These are phyloP conservation scores for Colletotrichum godetiae DNA, from an alignment of 2,329 filamentous ascomycete genomes.

Conservation along the genomic window DNA sequence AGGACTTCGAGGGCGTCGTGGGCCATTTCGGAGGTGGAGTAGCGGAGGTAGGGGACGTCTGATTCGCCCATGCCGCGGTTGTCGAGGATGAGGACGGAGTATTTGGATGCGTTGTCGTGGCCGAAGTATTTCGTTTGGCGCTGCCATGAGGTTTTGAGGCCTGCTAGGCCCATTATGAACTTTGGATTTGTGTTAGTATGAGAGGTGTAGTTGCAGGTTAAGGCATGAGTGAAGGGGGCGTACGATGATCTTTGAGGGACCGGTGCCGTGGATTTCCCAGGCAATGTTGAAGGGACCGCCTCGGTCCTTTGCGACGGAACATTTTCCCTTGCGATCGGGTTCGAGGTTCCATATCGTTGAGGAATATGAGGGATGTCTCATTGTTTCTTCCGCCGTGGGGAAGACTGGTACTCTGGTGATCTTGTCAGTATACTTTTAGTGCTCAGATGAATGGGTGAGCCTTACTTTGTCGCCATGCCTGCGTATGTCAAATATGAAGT, in stretches of 20 bases:
- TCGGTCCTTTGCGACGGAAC: conserved; percentile 74
- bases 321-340: conserved; percentile 70
- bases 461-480: conserved; percentile 26
- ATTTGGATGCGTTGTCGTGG: conserved; percentile 73
- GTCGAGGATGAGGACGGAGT: conserved; percentile 82
- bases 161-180: conserved; percentile 86
- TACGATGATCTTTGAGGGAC: conserved; percentile 79
- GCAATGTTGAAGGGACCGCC: conserved; percentile 81
- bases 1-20: conserved; percentile 78
- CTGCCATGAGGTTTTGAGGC: conserved; percentile 78
- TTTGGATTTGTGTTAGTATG: conserved; percentile 45
- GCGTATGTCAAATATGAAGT: background rate
- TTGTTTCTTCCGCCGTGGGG: conserved; percentile 67
- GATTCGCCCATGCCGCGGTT: conserved; percentile 87
- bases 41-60: conserved; percentile 80
- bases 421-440: background rate
- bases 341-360: conserved; percentile 77
- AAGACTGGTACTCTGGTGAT: conserved; percentile 36
- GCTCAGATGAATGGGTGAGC: no score
- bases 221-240: conserved; percentile 47
- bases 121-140: conserved; percentile 86
- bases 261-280: conserved; percentile 84
- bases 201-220: background rate
- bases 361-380: conserved; percentile 73
- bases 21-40: conserved; percentile 89